Conservation (phyloP, 2,329 filamentous ascomycete species). For the Pseudogymnoascus sp. region DNA sequence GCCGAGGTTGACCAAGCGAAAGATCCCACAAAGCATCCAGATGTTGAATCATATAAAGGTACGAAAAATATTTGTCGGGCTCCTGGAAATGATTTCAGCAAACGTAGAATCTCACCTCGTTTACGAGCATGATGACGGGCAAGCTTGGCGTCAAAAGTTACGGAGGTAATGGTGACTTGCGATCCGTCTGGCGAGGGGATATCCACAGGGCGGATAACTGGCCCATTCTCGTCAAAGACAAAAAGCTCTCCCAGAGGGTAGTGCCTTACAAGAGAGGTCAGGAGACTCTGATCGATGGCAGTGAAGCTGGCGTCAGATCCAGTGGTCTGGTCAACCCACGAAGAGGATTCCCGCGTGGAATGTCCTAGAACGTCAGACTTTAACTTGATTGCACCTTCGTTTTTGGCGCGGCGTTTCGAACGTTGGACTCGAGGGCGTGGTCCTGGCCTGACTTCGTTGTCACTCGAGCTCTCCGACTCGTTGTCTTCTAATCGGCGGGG, state of each 20-base stretch:
- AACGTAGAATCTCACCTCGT: not conserved
- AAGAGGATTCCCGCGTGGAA: constrained; percentile 15
- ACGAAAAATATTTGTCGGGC: constrained; percentile 26
- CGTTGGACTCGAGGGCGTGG: not conserved
- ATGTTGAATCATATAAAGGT: constrained; percentile 26
- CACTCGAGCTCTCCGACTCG: constrained; percentile 12
- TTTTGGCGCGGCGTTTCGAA: not conserved
- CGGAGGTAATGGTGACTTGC: not conserved
- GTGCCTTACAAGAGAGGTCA: not conserved
- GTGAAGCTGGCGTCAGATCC: constrained; percentile 12
- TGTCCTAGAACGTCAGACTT: constrained; percentile 19
- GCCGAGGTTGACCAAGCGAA: constrained; percentile 24
- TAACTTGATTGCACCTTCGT: not conserved
- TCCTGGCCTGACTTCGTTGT: constrained; percentile 10
- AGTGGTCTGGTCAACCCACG: constrained; percentile 14
- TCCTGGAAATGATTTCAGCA: constrained; percentile 16
- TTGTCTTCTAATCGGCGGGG: constrained; percentile 11
- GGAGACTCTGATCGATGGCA: constrained; percentile 14
- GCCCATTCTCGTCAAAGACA: not conserved
- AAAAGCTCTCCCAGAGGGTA: not conserved
- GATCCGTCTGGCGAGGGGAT: not conserved
- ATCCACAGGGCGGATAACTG: not conserved
- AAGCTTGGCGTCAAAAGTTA: not conserved
- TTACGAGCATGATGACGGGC: constrained; percentile 6
- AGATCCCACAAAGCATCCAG: constrained; percentile 23